Base-by-base conservation (phyloP, 805 yeast genomes). In the Cephaloascus fragrans region DNA sequence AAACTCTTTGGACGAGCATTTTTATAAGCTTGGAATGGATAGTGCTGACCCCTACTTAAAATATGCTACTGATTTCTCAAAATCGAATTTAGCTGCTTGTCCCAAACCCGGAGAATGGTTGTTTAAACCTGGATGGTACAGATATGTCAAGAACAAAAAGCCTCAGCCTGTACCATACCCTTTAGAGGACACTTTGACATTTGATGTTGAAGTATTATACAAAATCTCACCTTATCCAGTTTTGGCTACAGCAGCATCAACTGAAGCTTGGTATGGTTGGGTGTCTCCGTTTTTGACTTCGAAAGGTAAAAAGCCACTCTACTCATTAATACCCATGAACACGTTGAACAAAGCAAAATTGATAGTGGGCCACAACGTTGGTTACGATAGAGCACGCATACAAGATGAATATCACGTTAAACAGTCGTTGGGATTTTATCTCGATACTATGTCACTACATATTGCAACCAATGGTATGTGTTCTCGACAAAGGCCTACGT, bases 371-470 rank as follows among this genome's bases (percentile, higher is more conserved):
- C 96, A 87, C 56, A 88, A 90, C 52, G 81, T 93, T 2, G 80
- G 93, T 4, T 93, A 80, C 52, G 99, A 93, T 57, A 70, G 99
- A 35, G 90, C 96, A 1, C 69, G 95, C 28, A 76, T 90, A 1
- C 47, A 64, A 23, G 97, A 93, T 40, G 98, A 93, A 55, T 93
- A 93, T 59, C 69, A 71, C 48, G 53, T 89, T 28, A 57, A 64
- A 26, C 73, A 67, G 35, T 68, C 95, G 1, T 77, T 80, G 47
- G 83, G 85, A 2, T 88, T 87, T 57, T 93, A 66, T 51, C 47
- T 94, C 41, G 99, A 93, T 57, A 89, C 95, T 1, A 84, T 90
- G 88, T 82, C 97, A 1, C 61, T 93, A 16, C 99, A 93, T 58
- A 77, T 89, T 26, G 94, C 97, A 1, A 75, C 80, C 0, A 77